Percentiles rank a stretch among this genome's conserved stretches.
Conservation (phyloP, 345 rosid species). For the Ailanthus altissimus region DNA sequence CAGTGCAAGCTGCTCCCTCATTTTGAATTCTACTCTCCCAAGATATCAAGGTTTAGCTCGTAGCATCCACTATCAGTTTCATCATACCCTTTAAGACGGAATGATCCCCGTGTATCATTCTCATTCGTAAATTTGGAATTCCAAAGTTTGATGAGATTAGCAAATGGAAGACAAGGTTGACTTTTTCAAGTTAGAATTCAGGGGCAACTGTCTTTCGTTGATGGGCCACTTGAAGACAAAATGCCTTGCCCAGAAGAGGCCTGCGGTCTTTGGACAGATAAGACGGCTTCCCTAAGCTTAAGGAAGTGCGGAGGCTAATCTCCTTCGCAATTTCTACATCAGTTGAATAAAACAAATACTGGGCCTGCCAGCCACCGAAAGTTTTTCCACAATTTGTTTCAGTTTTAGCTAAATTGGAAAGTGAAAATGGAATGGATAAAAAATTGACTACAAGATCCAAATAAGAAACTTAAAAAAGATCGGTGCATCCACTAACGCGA, state of each 20-base stretch:
- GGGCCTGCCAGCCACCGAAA: conserved; percentile 36
- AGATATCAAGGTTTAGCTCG: conserved; percentile 22
- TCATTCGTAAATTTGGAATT: not conserved
- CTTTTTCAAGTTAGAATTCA: conserved; percentile 42
- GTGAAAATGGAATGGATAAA: no score
- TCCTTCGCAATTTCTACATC: conserved; percentile 47
- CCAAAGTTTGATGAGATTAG: not conserved
- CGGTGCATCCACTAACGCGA: not conserved
- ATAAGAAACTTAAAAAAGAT: no score
- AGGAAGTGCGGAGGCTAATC: conserved; percentile 33
- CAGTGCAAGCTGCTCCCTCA: conserved; percentile 8
- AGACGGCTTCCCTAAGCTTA: conserved; percentile 49
- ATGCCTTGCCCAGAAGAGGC: conserved; percentile 52
- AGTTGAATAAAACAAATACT: conserved; percentile 42
- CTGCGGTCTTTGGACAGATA: conserved; percentile 42
- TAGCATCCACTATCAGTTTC: conserved; percentile 37
- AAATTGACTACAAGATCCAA: no score
- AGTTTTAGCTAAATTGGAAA: no score
- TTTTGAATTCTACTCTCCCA: conserved; percentile 39
- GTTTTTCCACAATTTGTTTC: no score
- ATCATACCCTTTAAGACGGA: conserved; percentile 39
- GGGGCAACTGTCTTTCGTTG: conserved; percentile 50
- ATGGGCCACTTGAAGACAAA: conserved; percentile 40
- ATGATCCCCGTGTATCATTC: not conserved
- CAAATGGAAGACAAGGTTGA: conserved; percentile 14